Evolutionary conservation across 2,329 filamentous ascomycete genomes (phyloP), one percentile per base, ranked within the genome.

Genomic region (Botrytis pseudocinerea): DNA sequence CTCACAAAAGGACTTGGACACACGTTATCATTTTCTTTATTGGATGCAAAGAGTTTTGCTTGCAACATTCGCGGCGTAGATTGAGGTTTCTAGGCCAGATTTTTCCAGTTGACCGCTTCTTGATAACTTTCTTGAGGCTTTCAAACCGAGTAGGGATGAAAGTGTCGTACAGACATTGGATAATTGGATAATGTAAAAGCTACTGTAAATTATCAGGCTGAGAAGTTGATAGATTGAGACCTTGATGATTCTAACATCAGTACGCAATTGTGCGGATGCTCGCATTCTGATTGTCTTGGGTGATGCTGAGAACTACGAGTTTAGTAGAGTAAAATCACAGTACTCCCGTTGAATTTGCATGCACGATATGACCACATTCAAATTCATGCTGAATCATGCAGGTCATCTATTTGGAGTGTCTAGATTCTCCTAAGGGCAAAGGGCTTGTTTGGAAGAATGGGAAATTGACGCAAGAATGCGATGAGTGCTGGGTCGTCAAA

Each of bases 331-430:
- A 28, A 51, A 16, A 54, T 40, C 2, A 14, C 22, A 28, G 40
- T 12, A 66, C 32, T 51, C 16, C 14, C 46, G 40, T 46, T 46
- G 40, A 22, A 18, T 48, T 46, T 57, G 54, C 40, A 65, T 71
- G 62, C 22, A 73, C 38, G 62, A 71, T 73, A 16, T 46, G 28
- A 28, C 61, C 54, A 62, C 54, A 65, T 73, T 73, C 12, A 42
- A 25, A 60, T 28, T 22, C n/a, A 54, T 71, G 72, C 69, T 71
- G 54, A 28, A 73, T 61, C 69, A 54, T 71, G 72, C 68, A 73
- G 72, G 69, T 71, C 65, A 46, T n/a, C 12, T 32, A 44, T 32
- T 38, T 63, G 44, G 38, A 63, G 38, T 28, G 25, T 42, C 25
- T 16, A 44, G 38, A 65, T 57, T 57, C 46, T 54, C 14, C 1